These are phyloP conservation scores for Simplicillium sp. DNA, from an alignment of 2,329 filamentous ascomycete genomes.

Conservation along the genomic window DNA sequence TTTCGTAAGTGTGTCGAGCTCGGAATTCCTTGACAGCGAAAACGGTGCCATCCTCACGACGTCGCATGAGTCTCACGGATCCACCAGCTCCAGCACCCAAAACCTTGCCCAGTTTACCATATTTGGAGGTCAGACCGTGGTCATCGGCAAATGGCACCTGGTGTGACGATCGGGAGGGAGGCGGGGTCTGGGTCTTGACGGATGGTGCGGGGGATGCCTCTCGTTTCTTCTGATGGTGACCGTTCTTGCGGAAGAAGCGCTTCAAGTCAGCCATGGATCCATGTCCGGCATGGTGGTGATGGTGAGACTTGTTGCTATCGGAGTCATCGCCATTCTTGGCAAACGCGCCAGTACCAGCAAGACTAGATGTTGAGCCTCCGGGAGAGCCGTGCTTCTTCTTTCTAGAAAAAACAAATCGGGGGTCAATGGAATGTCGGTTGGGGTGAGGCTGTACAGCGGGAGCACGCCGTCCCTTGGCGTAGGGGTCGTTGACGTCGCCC, in stretches of 20 bases:
- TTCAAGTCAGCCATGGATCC: conserved; percentile 92
- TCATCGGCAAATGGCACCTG: conserved; percentile 90
- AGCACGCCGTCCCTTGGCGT: conserved; percentile 66
- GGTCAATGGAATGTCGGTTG: conserved; percentile 56
- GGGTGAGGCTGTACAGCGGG: conserved; percentile 58
- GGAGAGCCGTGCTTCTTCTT: conserved; percentile 59
- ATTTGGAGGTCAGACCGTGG: conserved; percentile 81
- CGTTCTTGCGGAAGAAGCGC: conserved; percentile 84
- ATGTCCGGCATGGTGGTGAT: conserved; percentile 28
- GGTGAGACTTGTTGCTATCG: conserved; percentile 14
- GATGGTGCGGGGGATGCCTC: conserved; percentile 53
- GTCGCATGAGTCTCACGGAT: conserved; percentile 88
- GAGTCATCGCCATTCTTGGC: conserved; percentile 26
- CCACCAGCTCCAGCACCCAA: conserved; percentile 90
- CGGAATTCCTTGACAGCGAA: conserved; percentile 98
- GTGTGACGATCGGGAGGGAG: conserved; percentile 36
- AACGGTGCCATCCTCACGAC: conserved; percentile 82
- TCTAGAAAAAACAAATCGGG: conserved; percentile 74
- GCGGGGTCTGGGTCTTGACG: conserved; percentile 37
- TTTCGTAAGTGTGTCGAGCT: conserved; percentile 84
- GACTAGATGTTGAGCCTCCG: conserved; percentile 38
- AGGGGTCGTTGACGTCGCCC: conserved; percentile 76
- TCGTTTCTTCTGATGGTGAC: conserved; percentile 59
- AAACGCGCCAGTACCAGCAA: conserved; percentile 37
- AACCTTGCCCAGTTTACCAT: conserved; percentile 91